phyloP scores from a whole-genome alignment of 305 asterid genomes.

The Fraxinus sp. region DNA sequence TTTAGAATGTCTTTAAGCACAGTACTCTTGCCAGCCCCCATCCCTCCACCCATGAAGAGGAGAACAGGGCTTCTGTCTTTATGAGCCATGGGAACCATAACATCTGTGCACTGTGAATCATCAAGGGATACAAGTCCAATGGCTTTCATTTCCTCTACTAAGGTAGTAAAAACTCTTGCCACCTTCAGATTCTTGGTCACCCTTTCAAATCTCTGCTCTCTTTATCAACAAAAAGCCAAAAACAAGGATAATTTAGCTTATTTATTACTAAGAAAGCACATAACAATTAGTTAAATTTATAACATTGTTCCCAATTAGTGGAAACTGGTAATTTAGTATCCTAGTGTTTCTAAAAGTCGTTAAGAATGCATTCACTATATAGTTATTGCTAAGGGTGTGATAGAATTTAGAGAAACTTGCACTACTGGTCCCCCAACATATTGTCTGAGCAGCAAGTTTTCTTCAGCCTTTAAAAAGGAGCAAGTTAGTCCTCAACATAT shows the following conservation, averaged over 20 bases:
- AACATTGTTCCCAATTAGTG: not conserved
- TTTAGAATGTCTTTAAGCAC: constrained; percentile 90
- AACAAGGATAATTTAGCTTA: not conserved
- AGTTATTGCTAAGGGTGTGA: not conserved
- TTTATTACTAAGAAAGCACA: not conserved
- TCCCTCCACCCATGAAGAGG: constrained; percentile 98
- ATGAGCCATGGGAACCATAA: constrained; percentile 98
- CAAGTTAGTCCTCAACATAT: not conserved
- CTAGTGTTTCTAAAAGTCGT: not conserved
- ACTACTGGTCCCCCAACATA: not conserved
- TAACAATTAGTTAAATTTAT: not conserved
- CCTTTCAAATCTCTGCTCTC: constrained; percentile 91
- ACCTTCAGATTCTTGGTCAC: constrained; percentile 93
- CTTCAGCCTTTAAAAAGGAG: not conserved
- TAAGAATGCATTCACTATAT: not conserved
- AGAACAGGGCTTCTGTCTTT: constrained; percentile 91
- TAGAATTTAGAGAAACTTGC: not conserved
- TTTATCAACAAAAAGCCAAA: constrained; percentile 25
- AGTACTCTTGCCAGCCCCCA: constrained; percentile 98
- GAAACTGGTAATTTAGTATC: not conserved
- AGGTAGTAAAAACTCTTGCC: constrained; percentile 84
- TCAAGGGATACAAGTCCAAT: constrained; percentile 76
- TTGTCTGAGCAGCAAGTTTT: not conserved
- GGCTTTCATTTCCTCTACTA: constrained; percentile 99
- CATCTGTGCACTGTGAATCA: constrained; percentile 89